Evolutionary conservation across 2,329 filamentous ascomycete species (phyloP).

Genomic region (Diaporthe sp.): DNA sequence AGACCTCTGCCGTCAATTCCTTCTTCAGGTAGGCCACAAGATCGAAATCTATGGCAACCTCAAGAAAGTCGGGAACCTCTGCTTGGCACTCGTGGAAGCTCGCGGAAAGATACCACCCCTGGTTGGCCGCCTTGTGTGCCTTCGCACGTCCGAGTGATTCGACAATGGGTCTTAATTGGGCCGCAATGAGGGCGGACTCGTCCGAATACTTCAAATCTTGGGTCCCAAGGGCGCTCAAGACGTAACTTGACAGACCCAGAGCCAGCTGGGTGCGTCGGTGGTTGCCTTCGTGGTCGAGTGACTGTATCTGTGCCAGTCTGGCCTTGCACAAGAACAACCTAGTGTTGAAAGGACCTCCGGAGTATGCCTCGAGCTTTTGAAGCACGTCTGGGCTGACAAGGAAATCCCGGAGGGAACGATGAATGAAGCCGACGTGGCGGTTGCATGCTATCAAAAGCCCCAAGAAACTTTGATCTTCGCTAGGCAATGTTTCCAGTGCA

Average conservation of each 20-base stretch:
- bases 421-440: background rate
- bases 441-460: background rate
- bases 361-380: background rate
- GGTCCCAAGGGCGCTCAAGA: background rate
- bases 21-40: background rate
- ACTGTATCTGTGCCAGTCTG: background rate
- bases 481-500: background rate
- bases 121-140: background rate
- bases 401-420: background rate
- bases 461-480: background rate
- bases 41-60: conserved; percentile 3
- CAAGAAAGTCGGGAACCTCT: background rate
- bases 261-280: background rate
- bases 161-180: background rate
- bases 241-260: background rate
- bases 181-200: background rate
- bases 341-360: background rate
- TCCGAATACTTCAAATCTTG: background rate
- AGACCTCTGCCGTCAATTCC: background rate
- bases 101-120: background rate
- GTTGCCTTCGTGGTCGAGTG: background rate
- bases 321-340: background rate
- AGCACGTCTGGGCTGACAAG: background rate
- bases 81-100: background rate
- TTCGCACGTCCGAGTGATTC: background rate